phyloP scores from a whole-genome alignment of 2,329 filamentous ascomycete species.

The Alternaria dauci region DNA sequence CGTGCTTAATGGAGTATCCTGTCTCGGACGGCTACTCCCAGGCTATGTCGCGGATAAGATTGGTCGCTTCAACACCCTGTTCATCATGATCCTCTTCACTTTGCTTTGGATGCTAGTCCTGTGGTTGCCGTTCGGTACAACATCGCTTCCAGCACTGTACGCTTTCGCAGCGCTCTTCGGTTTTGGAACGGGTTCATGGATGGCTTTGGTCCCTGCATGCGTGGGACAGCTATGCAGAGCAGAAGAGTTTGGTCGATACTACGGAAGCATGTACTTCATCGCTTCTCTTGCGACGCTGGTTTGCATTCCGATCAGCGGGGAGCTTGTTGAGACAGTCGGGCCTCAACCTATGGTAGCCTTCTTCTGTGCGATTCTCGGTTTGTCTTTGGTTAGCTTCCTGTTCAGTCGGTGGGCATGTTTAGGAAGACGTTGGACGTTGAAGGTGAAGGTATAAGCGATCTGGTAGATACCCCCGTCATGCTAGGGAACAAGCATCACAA shows the following conservation, averaged over 20 bases:
- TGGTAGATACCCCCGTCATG: background rate
- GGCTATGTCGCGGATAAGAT: conserved; percentile 53
- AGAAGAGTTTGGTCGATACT: conserved; percentile 59
- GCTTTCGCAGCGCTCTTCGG: conserved; percentile 56
- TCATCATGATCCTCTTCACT: conserved; percentile 48
- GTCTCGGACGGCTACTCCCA: conserved; percentile 52
- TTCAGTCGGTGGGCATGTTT: conserved; percentile 50
- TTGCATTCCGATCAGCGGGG: conserved; percentile 48
- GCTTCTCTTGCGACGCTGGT: conserved; percentile 48
- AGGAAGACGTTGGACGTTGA: conserved; percentile 43
- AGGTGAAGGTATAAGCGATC: conserved; percentile 26
- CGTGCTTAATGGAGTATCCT: conserved; percentile 53
- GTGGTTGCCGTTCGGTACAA: conserved; percentile 46
- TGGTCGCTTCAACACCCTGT: conserved; percentile 53
- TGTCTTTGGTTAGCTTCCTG: conserved; percentile 42
- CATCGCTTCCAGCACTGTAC: conserved; percentile 48
- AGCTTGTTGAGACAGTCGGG: conserved; percentile 46
- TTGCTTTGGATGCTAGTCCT: conserved; percentile 48
- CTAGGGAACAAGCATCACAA: background rate
- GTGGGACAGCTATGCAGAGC: conserved; percentile 58
- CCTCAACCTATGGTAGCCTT: conserved; percentile 47
- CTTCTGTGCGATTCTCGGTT: conserved; percentile 42
- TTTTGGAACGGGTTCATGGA: conserved; percentile 58
- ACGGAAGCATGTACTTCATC: conserved; percentile 59
- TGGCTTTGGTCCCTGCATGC: conserved; percentile 57